phyloP scores from a whole-genome alignment of 495 filamentous ascomycete genomes.

The Penicillium lividum region DNA sequence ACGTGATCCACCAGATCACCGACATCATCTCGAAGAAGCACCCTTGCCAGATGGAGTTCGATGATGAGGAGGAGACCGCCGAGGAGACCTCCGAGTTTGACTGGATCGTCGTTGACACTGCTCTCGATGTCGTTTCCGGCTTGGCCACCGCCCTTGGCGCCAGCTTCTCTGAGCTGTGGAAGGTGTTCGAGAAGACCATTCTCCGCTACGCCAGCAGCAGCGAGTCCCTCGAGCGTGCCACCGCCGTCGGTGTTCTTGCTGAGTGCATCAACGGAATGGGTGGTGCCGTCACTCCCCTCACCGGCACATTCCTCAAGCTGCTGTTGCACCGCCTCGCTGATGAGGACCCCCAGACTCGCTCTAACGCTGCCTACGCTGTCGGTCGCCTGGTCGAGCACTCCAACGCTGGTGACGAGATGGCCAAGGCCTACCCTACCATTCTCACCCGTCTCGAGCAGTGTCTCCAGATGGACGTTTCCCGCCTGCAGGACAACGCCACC shows the following conservation, averaged over 20 bases:
- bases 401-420: conserved; percentile 65
- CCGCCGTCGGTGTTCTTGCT: conserved; percentile 86
- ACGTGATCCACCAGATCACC: conserved; percentile 66
- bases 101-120: conserved; percentile 94
- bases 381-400: conserved; percentile 83
- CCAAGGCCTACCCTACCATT: conserved; percentile 73
- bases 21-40: conserved; percentile 83
- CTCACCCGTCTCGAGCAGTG: conserved; percentile 81
- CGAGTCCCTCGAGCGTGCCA: conserved; percentile 82
- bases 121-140: conserved; percentile 82
- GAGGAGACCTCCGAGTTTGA: conserved; percentile 94
- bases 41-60: conserved; percentile 88
- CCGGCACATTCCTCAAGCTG: conserved; percentile 70
- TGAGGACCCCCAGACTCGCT: conserved; percentile 88
- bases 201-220: conserved; percentile 82
- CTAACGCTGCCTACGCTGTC: conserved; percentile 88
- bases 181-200: conserved; percentile 87
- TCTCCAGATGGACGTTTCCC: conserved; percentile 69
- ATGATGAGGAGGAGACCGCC: conserved; percentile 69
- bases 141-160: conserved; percentile 79
- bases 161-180: conserved; percentile 85
- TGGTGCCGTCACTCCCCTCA: conserved; percentile 72
- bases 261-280: conserved; percentile 91
- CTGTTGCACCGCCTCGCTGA: conserved; percentile 86
- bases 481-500: conserved; percentile 88